phyloP scores from a whole-genome alignment of 2,329 filamentous ascomycete genomes.

The Cladophialophora bantiana region DNA sequence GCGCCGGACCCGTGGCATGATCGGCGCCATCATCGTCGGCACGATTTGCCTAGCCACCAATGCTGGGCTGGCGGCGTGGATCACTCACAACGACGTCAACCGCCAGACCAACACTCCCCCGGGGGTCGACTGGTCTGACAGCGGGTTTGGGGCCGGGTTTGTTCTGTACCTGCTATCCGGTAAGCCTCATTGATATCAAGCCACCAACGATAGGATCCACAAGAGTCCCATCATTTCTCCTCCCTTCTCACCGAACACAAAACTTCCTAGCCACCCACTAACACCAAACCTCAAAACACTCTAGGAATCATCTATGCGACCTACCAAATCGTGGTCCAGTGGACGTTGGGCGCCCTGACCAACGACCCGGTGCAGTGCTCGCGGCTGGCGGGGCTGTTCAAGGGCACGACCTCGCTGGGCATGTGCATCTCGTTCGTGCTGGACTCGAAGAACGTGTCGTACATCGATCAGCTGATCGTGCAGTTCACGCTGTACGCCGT shows the following conservation, averaged over 20 bases:
- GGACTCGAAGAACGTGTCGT: conserved; percentile 36
- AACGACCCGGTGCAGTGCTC: conserved; percentile 37
- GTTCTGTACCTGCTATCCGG: conserved; percentile 33
- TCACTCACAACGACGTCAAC: conserved; percentile 28
- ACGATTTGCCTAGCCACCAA: conserved; percentile 28
- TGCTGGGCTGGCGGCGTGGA: conserved; percentile 34
- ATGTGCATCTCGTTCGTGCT: conserved; percentile 40
- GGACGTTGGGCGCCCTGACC: conserved; percentile 31
- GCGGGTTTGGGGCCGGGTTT: conserved; percentile 29
- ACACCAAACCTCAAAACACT: neutral
- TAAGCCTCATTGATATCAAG: conserved; percentile 1
- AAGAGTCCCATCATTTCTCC: neutral
- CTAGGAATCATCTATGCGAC: conserved; percentile 31
- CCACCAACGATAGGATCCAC: neutral
- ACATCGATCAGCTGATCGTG: conserved; percentile 35
- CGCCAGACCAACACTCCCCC: conserved; percentile 17
- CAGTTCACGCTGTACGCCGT: conserved; percentile 37
- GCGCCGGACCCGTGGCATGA: conserved; percentile 30
- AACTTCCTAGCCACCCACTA: neutral
- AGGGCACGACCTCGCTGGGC: conserved; percentile 34
- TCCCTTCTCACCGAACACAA: neutral
- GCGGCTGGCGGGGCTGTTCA: conserved; percentile 35
- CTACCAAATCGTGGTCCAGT: conserved; percentile 35
- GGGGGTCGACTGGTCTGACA: conserved; percentile 33
- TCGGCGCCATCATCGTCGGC: conserved; percentile 30